Evolutionary conservation across 495 filamentous ascomycete genomes (phyloP), one percentile per base, ranked within the genome.

Genomic region (Ascodesmis nigricans): DNA sequence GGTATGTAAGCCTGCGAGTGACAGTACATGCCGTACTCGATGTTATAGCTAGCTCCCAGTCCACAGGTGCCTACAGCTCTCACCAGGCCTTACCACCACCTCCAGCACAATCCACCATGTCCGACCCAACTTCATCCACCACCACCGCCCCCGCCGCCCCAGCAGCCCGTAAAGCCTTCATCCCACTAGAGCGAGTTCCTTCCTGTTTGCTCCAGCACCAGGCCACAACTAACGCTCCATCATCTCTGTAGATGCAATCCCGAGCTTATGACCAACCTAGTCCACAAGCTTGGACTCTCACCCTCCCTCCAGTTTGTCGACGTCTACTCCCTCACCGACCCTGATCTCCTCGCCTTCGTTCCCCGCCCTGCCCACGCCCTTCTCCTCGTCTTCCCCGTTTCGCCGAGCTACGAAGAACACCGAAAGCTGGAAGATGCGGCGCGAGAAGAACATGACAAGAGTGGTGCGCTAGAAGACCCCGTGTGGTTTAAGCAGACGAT

Each of bases 401-500:
- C 66, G n/a, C 53, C 58, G 27, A 58, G 67, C 22, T 87, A 80
- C 61, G 69, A 80, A 56, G 55, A 60, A 29, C 62, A 63, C 42
- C 69, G 76, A 17, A 53, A 60, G 17, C 52, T 61, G 37, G 78
- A 82, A 55, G 75, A 87, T 53, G 54, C 60, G 21, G 39, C 47
- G 2, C 52, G 46, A 32, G 43, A 55, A 9, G 60, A 62, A 24
- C 67, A 67, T 37, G 32, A 44, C 1, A 55, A 57, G 20, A 45
- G 40, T 22, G 64, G 58, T 16, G 49, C 46, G 4, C 49, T 43
- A 13, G 59, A 65, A 35, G 73, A 72, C 0, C 71, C 78, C 2
- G 63, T 82, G 32, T 91, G 82, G 82, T 91, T 79, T 59, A 74
- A 76, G 47, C 82, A 93, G 45, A 91, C 79, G 0, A 93, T 93